These are phyloP conservation scores for Ceratobasidium sp. DNA, from an alignment of 1,284 basidiomycete genomes.

Conservation along the genomic window DNA sequence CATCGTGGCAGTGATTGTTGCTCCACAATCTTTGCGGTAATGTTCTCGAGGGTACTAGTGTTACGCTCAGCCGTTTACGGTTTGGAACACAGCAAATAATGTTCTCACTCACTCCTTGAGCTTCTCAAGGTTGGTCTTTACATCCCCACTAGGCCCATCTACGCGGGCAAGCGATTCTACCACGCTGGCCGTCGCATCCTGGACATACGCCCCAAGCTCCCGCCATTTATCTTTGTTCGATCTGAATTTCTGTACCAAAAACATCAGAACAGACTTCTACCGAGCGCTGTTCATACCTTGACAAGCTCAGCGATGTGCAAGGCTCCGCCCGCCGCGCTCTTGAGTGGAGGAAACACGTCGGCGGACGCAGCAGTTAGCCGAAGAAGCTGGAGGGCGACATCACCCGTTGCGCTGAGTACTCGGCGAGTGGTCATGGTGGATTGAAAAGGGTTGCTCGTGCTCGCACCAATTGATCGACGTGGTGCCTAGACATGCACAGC, in stretches of 20 bases:
- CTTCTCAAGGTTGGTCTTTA: not conserved
- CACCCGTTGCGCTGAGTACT: not conserved
- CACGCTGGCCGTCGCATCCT: too few relatives aligned
- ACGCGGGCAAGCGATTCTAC: too few relatives aligned
- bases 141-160: not conserved
- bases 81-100: not conserved
- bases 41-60: not conserved
- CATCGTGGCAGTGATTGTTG: not conserved
- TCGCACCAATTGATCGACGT: too few relatives aligned
- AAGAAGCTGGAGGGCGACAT: not conserved
- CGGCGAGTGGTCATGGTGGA: slow-evolving; percentile 5
- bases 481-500: too few relatives aligned
- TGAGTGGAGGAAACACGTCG: not conserved
- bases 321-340: not conserved
- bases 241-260: not conserved
- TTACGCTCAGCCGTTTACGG: not conserved
- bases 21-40: not conserved
- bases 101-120: too few relatives aligned
- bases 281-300: not conserved
- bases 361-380: not conserved
- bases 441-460: too few relatives aligned
- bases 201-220: too few relatives aligned
- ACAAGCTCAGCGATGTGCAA: not conserved
- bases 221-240: too few relatives aligned
- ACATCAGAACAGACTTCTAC: not conserved